phyloP scores from a whole-genome alignment of 2,329 filamentous ascomycete genomes.

The Scedosporium aurantiacum region DNA sequence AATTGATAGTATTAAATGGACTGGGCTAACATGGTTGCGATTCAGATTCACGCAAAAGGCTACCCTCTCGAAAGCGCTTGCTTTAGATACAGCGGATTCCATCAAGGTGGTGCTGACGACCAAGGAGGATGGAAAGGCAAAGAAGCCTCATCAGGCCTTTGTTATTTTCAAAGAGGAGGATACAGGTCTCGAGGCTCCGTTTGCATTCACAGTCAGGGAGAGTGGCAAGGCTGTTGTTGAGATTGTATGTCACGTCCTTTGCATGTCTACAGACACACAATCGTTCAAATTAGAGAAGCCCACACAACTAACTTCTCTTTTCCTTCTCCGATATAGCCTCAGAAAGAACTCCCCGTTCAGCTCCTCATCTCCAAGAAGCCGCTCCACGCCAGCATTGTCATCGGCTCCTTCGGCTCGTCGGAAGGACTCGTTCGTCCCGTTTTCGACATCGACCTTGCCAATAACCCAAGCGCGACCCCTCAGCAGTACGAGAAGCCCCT shows the following conservation, averaged over 20 bases:
- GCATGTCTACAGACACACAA: neutral
- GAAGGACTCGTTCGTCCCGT: conserved; percentile 54
- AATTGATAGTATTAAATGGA: neutral
- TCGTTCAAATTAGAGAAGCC: neutral
- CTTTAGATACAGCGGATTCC: conserved; percentile 56
- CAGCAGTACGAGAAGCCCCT: conserved; percentile 55
- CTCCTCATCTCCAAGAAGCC: conserved; percentile 58
- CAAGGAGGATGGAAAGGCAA: conserved; percentile 64
- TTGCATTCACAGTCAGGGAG: conserved; percentile 73
- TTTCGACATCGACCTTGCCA: conserved; percentile 61
- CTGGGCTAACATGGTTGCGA: neutral
- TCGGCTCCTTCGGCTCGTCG: conserved; percentile 76
- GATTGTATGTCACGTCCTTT: conserved; percentile 52
- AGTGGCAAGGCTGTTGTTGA: conserved; percentile 78
- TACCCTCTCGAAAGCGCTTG: conserved; percentile 51
- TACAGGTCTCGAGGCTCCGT: conserved; percentile 76
- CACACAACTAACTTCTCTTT: conserved; percentile 7
- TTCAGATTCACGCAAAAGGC: conserved; percentile 47
- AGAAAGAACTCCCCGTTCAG: conserved; percentile 80
- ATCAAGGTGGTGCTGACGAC: conserved; percentile 76
- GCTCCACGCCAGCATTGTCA: conserved; percentile 68
- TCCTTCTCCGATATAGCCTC: conserved; percentile 44
- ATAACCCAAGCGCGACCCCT: conserved; percentile 49
- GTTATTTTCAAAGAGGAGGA: conserved; percentile 65
- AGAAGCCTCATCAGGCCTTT: conserved; percentile 90